Percentiles rank a stretch among this genome's conserved stretches.
Evolutionary conservation across 202 grass and related monocot genomes (phyloP).

Genomic region (Panicum hallii): DNA sequence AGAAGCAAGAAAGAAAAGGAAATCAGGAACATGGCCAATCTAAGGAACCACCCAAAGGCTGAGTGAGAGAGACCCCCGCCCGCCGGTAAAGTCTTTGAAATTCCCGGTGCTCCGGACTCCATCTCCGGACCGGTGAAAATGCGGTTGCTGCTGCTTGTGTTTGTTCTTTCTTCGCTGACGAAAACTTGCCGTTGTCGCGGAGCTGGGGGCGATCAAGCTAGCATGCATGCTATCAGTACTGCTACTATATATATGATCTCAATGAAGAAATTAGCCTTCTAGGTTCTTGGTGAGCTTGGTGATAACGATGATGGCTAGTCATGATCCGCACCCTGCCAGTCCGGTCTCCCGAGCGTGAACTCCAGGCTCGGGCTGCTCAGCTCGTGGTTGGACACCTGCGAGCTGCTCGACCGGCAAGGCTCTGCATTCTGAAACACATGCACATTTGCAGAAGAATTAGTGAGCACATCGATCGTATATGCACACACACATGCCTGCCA

Average conservation of each 20-base stretch:
- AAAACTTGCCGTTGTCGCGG: constrained; percentile 14
- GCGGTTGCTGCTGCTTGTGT: background rate
- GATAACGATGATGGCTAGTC: constrained; percentile 17
- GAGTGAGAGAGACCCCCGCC: background rate
- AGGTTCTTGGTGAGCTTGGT: background rate
- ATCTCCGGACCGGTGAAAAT: constrained; percentile 3
- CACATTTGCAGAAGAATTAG: background rate
- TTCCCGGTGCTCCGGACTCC: constrained; percentile 5
- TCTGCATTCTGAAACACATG: constrained; percentile 65
- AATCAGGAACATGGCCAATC: constrained; percentile 44
- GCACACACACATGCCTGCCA: too few relatives aligned
- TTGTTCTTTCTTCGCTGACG: constrained; percentile 23
- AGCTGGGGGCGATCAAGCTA: constrained; percentile 28
- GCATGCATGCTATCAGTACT: constrained; percentile 19
- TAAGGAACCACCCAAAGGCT: constrained; percentile 43
- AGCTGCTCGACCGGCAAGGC: constrained; percentile 69
- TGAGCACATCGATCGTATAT: background rate
- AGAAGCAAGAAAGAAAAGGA: constrained; percentile 46
- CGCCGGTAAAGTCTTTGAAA: background rate
- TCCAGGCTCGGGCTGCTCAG: constrained; percentile 87
- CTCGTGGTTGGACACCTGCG: constrained; percentile 77
- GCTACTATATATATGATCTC: constrained; percentile 37
- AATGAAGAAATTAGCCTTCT: constrained; percentile 45
- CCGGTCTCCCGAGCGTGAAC: constrained; percentile 93
- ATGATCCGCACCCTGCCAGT: constrained; percentile 76